Base-by-base conservation (phyloP, 2,329 filamentous ascomycete genomes). In the Fragosphaeria purpurea region DNA sequence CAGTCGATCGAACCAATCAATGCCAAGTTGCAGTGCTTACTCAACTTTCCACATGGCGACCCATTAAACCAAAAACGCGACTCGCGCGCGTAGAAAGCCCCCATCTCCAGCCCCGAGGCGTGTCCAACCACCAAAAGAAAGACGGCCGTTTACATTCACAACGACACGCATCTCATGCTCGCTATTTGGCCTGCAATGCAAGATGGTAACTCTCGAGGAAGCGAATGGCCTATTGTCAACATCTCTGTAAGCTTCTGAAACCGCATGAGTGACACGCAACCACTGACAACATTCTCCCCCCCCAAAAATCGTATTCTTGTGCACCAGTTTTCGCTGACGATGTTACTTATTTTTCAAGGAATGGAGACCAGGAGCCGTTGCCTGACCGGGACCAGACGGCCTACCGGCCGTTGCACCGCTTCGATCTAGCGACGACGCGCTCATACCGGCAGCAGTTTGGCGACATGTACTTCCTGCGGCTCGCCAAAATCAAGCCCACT, bases 361-460 rank as follows among this genome's bases (percentile, higher is more conserved):
- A 31, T 56, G 71, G 66, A 52, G 62, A 68, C 57, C 58, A 68
- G 51, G 49, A 66, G 34, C 58, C 66, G 35, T 60, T 65, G 11
- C 67, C 77, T 30, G 70, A 79, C 46, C 82, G 70, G 66, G 44
- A 58, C 72, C 57, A 61, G 42, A 76, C 75, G 7, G 63, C 63
- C 50, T 97, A 96, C 72, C 83, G 80, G 51, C 82, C 91, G 0
- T 75, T 94, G 33, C 70, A 81, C 50, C 85, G 83, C 7, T 97
- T 89, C 66, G 71, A 72, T 46, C 79, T 97, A 8, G 77, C 86
- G 31, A 83, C 77, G 60, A 71, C 77, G 53, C 77, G 77, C 55
- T 85, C 89, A 50, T 98, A 97, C 66, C 76, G 90, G 65, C 93
- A 97, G 66, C 93, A 98, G 69, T 98, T 87, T 77, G 88, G 86